Base-by-base conservation (phyloP, 2,329 filamentous ascomycete species). In the Calonectria pauciramosa region DNA sequence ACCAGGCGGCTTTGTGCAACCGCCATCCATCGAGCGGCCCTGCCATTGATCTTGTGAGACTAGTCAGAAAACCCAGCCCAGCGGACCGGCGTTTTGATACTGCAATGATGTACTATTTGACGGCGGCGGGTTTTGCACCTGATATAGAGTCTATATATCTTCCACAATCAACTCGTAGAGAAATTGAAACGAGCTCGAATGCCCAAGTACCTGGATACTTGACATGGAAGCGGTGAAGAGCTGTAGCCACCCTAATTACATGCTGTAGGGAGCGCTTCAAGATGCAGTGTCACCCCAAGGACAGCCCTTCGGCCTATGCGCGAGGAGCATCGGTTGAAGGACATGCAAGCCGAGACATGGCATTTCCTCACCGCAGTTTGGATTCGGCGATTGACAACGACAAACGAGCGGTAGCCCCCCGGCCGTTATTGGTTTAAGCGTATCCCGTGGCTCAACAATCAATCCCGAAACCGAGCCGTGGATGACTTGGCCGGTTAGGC, bases 11-110 rank as follows among this genome's bases (percentile, higher is more conserved):
- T 60, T 74, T 71, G 75, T 77, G 73, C 73, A 73, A 77, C 78
- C 74, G 65, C 70, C 72, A 79, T 74, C 76, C 80, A 72, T 71
- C 64, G 74, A 74, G 76, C 67, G 74, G 70, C 76, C 73, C 79
- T 77, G 66, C 70, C 76, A 79, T 78, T 68, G 70, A 75, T 65
- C 76, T 77, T 74, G 79, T 81, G 78, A 73, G 73, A 80, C 79
- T 65, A 34, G 59, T 32, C 47, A 36, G 30, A 36, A 36, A 32
- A 78, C 76, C 78, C 79, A 74, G 67, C 74, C 71, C 75, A 72
- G 77, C 78, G 78, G 78, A 74, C 72, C 68, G 71, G 77, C 70
- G 26, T 67, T 67, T 68, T 23, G 49, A 54, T 41, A 36, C 23
- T 26, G 28, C 38, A 7, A 44, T n/a, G 60, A 26, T 8, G 38